Evolutionary conservation across 83 land plant genomes (phyloP).

Genomic region (Diphasiastrum complanatum): DNA sequence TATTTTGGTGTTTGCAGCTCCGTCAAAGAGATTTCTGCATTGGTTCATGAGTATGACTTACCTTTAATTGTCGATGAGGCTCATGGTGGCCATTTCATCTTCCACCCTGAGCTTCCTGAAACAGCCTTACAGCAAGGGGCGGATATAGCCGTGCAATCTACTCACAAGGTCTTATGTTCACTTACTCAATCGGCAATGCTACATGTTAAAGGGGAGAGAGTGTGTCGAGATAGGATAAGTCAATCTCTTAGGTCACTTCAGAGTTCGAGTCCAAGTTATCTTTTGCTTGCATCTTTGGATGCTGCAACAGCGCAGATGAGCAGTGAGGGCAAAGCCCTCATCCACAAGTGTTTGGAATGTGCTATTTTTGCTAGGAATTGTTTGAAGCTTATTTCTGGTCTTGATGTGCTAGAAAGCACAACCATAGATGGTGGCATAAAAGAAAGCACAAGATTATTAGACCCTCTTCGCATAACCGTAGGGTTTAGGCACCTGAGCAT

Average conservation of each 20-base stretch:
- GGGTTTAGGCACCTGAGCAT: slow-evolving; percentile 52
- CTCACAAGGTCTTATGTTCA: slow-evolving; percentile 82
- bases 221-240: slow-evolving; percentile 43
- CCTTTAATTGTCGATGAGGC: slow-evolving; percentile 90
- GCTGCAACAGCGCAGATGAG: slow-evolving; percentile 68
- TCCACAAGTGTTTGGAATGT: slow-evolving; percentile 12
- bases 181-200: slow-evolving; percentile 96
- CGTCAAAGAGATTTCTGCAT: slow-evolving; percentile 36
- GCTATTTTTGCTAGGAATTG: slow-evolving; percentile 15
- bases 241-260: slow-evolving; percentile 74
- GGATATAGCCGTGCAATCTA: slow-evolving; percentile 79
- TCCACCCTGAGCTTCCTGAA: slow-evolving; percentile 56
- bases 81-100: slow-evolving; percentile 85
- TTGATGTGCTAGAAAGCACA: slow-evolving; percentile 10
- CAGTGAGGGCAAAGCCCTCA: neutral
- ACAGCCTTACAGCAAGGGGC: slow-evolving; percentile 85
- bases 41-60: slow-evolving; percentile 51
- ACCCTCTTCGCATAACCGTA: slow-evolving; percentile 72
- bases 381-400: slow-evolving; percentile 13
- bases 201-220: slow-evolving; percentile 50
- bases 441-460: slow-evolving; percentile 15
- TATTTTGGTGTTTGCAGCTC: slow-evolving; percentile 82
- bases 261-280: slow-evolving; percentile 86
- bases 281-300: slow-evolving; percentile 81
- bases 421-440: neutral